These are phyloP conservation scores for Tubosaeta sp. DNA, from an alignment of 768 basidiomycete species.

Conservation along the genomic window DNA sequence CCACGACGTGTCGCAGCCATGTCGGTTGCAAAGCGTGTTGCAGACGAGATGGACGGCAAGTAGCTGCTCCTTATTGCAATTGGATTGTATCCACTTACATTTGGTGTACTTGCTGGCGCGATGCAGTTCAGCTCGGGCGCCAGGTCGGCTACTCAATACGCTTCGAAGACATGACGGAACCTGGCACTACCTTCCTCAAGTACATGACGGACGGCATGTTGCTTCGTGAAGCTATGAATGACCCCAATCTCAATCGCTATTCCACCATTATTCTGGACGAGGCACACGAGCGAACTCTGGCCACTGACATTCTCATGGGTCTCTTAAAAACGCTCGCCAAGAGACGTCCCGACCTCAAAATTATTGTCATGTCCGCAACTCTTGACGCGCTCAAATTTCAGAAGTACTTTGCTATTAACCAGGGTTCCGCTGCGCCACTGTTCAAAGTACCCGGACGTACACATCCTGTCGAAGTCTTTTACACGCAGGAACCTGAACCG, in stretches of 20 bases:
- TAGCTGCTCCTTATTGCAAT: conserved; percentile 1
- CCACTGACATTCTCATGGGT: conserved; percentile 98
- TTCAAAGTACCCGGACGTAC: conserved; percentile 93
- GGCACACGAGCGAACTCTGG: conserved; percentile 96
- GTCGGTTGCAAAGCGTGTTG: conserved; percentile 97
- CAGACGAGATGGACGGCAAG: conserved; percentile 98
- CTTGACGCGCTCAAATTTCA: conserved; percentile 96
- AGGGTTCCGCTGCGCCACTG: conserved; percentile 53
- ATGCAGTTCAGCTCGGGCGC: conserved; percentile 80
- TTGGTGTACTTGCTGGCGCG: conserved; percentile 1
- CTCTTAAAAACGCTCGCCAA: conserved; percentile 82
- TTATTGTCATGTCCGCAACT: conserved; percentile 98
- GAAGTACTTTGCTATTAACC: conserved; percentile 73
- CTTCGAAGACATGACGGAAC: conserved; percentile 82
- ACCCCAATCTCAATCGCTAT: conserved; percentile 82
- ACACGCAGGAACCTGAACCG: conserved; percentile 86
- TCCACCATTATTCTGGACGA: conserved; percentile 99
- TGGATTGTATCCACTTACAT: conserved; percentile 1
- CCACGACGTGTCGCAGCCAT: conserved; percentile 95
- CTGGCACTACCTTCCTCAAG: conserved; percentile 93
- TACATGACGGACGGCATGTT: conserved; percentile 99
- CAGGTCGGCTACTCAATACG: conserved; percentile 98
- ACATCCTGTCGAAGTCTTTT: conserved; percentile 94
- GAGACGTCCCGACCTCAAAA: conserved; percentile 83
- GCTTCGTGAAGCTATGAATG: conserved; percentile 97